Conservation (phyloP, 345 rosid species). For the Barbarea vulgaris region DNA sequence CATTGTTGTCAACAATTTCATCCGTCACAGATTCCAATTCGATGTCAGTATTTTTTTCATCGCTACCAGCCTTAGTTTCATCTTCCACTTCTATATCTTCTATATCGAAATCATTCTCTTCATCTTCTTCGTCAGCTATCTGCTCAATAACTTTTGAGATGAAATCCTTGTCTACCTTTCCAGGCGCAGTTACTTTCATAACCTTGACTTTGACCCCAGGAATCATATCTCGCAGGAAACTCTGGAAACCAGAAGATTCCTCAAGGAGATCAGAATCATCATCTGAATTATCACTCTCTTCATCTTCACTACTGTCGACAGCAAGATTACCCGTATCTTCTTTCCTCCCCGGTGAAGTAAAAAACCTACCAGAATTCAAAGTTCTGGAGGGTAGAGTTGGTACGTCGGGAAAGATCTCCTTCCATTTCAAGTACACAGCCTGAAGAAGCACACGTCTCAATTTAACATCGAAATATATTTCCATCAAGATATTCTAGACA, state of each 20-base stretch:
- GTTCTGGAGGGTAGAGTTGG: conserved; percentile 47
- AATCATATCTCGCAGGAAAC: conserved; percentile 78
- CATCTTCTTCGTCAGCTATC: conserved; percentile 77
- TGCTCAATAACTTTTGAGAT: conserved; percentile 84
- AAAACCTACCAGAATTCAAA: conserved; percentile 47
- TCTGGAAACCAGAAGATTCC: conserved; percentile 71
- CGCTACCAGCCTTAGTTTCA: conserved; percentile 57
- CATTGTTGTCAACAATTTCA: conserved; percentile 59
- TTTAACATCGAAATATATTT: background rate
- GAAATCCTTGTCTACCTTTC: conserved; percentile 79
- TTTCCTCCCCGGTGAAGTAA: conserved; percentile 50
- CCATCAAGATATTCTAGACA: background rate
- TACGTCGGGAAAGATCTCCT: conserved; percentile 51
- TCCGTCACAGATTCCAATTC: conserved; percentile 50
- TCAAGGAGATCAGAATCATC: conserved; percentile 75
- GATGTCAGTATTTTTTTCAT: conserved; percentile 54
- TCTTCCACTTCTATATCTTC: conserved; percentile 64
- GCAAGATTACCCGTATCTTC: conserved; percentile 60
- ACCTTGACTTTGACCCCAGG: conserved; percentile 89
- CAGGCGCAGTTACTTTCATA: conserved; percentile 75
- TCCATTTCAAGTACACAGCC: conserved; percentile 83
- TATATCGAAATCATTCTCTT: conserved; percentile 56
- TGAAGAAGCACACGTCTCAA: conserved; percentile 42
- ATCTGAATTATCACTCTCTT: conserved; percentile 62
- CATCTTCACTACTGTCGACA: conserved; percentile 59